Base-by-base conservation (phyloP, 2,329 filamentous ascomycete genomes). In the Fonsecaea pedrosoi region DNA sequence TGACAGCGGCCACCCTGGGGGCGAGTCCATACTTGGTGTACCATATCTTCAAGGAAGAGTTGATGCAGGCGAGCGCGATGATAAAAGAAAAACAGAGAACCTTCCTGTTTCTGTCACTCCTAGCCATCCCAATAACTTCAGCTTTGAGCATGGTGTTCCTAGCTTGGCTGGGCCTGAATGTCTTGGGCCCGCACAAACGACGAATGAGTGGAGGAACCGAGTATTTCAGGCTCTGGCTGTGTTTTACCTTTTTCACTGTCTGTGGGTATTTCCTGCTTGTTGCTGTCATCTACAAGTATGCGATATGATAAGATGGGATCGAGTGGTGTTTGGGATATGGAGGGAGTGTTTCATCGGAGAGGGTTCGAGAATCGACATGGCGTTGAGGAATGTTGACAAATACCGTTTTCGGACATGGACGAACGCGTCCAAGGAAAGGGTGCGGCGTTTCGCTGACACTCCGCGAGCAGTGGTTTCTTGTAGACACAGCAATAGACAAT, bases 381-480 rank as follows among this genome's bases (percentile, higher is more conserved):
- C 45, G 18, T 37, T 53, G 57, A 60, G 25, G 57, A 60, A 50
- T 60, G 57, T 60, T 60, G 57, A 60, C 40, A 35, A 35, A 40
- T 37, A 15, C 57, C 32, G 57, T 60, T 60, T 60, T 30, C 57
- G 57, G 57, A 60, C 13, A 32, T 37, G 10, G 57, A 58, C 7
- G 15, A 55, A 18, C 34, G 34, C 54, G 30, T 55, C 13, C 50
- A 54, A 13, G 30, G 21, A 37, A 37, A 9, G 15, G 45, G 45
- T 50, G 45, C 18, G 3, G 45, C 21, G 25, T 18, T 13, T 50
- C 45, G 45, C 45, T 50, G 18, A 10, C 45, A 25, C 18, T 50
- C 45, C 45, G 45, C 45, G 30, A 50, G 45, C 45, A 50, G 45
- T 50, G 12, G 25, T 4, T 50, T 18, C 18, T 50, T 10, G 4